Base-by-base conservation (phyloP, 2,329 filamentous ascomycete species). In the Lecanicillium sp. region DNA sequence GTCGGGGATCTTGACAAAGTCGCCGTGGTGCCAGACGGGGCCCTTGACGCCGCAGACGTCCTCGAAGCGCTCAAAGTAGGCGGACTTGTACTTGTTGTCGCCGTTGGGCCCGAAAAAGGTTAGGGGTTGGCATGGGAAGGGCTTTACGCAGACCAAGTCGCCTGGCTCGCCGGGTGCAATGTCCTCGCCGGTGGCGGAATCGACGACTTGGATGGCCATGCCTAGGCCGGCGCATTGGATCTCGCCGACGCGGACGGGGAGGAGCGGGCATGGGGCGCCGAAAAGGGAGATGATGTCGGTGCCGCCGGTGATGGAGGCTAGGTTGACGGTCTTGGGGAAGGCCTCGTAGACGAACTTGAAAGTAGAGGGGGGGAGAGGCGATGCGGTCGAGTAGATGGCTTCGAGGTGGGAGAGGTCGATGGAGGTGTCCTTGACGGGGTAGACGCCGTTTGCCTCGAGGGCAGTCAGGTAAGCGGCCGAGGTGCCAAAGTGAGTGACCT, bases 211-310 rank as follows among this genome's bases (percentile, higher is more conserved):
- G 42, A 89, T 76, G n/a, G 81, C 80, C 84, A 90, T 89, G 15
- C 83, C 85, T 3, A 90, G 73, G 5, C 81, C 83, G 9, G 79
- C 76, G 44, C 82, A 85, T 58, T 90, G 85, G 34, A 89, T 85
- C 55, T 88, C 80, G 17, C 85, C 85, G 2, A 68, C 68, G 46
- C 78, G 68, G 15, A 90, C 83, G 2, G 85, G 83, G 1, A 85
- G 67, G 4, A 89, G 68, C 0, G 83, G 83, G 40, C 83, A 90
- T 1, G 88, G 85, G 0, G 86, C 82, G 31, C 89, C 90, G 53
- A 96, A 98, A 25, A 96, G 76, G 1, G 89, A 95, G 47, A 96
- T 86, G 51, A 96, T 96, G 57, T 98, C 92, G 3, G 90, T 96
- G 35, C 90, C 92, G 28, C 92, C 92, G 0, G 90, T 96, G 53